Evolutionary conservation across 1,284 basidiomycete species (phyloP).

Genomic region (Malassezia slooffiae): DNA sequence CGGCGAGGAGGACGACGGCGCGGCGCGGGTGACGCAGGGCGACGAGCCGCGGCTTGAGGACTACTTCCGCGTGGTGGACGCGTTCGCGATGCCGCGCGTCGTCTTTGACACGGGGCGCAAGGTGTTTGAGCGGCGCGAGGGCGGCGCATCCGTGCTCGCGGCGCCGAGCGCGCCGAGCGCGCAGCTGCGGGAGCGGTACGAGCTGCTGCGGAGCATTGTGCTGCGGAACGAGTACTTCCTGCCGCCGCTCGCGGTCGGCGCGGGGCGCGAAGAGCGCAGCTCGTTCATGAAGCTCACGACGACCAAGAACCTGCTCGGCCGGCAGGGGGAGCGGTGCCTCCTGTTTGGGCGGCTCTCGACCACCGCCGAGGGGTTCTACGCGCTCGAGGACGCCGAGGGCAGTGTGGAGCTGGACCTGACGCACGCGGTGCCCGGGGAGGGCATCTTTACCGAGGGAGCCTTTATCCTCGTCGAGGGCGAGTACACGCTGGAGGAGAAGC

Average conservation of each 20-base stretch:
- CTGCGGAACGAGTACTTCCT: slow-evolving; percentile 43
- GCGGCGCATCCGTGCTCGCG: slow-evolving; percentile 19
- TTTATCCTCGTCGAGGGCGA: slow-evolving; percentile 91
- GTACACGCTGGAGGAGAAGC: slow-evolving; percentile 78
- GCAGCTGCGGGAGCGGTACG: slow-evolving; percentile 29
- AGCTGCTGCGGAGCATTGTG: slow-evolving; percentile 32
- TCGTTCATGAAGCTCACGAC: slow-evolving; percentile 60
- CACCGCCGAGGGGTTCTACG: slow-evolving; percentile 76
- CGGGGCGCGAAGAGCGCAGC: slow-evolving; percentile 11
- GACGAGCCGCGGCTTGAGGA: slow-evolving; percentile 69
- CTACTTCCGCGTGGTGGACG: slow-evolving; percentile 73
- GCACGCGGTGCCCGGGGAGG: slow-evolving; percentile 74
- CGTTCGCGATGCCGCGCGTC: slow-evolving; percentile 88
- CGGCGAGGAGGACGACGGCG: slow-evolving; percentile 2
- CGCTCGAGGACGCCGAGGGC: slow-evolving; percentile 88
- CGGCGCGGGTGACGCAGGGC: slow-evolving; percentile 22
- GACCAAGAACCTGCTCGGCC: slow-evolving; percentile 86
- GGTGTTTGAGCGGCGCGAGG: slow-evolving; percentile 65
- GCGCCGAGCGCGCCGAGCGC: slow-evolving; percentile 20
- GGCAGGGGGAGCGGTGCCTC: slow-evolving; percentile 78
- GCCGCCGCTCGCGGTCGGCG: slow-evolving; percentile 29
- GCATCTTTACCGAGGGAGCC: slow-evolving; percentile 89
- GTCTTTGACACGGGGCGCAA: slow-evolving; percentile 73
- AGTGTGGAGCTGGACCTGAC: slow-evolving; percentile 77
- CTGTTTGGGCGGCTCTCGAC: slow-evolving; percentile 86